These are phyloP conservation scores for Ambrosiella beaveri DNA, from an alignment of 2,329 filamentous ascomycete genomes.

Conservation along the genomic window DNA sequence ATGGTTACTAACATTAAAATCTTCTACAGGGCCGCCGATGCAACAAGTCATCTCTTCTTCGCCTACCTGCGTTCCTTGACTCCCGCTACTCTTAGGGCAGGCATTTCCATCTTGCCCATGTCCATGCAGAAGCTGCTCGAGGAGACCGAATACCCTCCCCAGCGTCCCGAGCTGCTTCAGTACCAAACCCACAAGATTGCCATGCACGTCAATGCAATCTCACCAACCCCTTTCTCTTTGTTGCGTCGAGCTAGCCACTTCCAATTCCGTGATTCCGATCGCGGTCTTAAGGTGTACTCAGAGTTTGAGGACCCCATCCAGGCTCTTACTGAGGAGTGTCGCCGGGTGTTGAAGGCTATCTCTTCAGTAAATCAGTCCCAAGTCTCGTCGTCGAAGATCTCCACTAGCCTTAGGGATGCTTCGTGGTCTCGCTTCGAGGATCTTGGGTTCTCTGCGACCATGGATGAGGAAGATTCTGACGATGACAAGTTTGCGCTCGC, in stretches of 20 bases:
- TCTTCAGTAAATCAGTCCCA: constrained; percentile 77
- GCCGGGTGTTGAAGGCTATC: constrained; percentile 74
- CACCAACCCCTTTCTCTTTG: constrained; percentile 81
- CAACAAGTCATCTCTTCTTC: constrained; percentile 93
- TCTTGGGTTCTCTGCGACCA: constrained; percentile 64
- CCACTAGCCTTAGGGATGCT: constrained; percentile 60
- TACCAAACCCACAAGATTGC: constrained; percentile 73
- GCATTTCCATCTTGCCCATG: constrained; percentile 72
- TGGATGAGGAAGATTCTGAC: constrained; percentile 49
- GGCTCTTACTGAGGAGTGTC: constrained; percentile 84
- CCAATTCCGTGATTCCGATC: constrained; percentile 79
- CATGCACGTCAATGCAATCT: constrained; percentile 93
- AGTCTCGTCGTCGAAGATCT: constrained; percentile 51
- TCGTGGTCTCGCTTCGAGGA: constrained; percentile 97
- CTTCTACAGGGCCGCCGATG: constrained; percentile 61
- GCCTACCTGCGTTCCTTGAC: constrained; percentile 83
- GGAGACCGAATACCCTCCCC: constrained; percentile 86
- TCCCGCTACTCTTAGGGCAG: constrained; percentile 59
- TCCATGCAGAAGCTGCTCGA: constrained; percentile 81
- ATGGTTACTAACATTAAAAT: neutral
- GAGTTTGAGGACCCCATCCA: constrained; percentile 77
- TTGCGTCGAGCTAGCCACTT: constrained; percentile 86
- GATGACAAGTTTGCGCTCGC: constrained; percentile 36
- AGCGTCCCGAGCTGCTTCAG: constrained; percentile 58
- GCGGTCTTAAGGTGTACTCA: constrained; percentile 68